A percentile compares a stretch with the other conserved stretches of the same genome.
phyloP scores from a whole-genome alignment of 306 rosid genomes.

The Alnus rubra region DNA sequence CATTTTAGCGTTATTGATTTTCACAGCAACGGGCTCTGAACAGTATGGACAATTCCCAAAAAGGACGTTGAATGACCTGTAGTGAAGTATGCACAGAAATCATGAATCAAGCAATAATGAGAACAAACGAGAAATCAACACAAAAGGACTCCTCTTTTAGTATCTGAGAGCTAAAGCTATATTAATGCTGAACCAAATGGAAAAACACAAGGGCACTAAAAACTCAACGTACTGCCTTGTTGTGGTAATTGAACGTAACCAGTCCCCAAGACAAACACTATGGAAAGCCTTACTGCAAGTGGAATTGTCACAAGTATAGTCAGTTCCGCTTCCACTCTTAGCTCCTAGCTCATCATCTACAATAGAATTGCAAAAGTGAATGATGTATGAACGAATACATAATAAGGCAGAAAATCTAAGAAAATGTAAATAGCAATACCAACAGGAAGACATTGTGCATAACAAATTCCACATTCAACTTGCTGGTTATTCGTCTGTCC shows the following conservation, averaged over 20 bases:
- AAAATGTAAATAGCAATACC: constrained; percentile 27
- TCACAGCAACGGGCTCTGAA: constrained; percentile 43
- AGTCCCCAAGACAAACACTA: constrained; percentile 41
- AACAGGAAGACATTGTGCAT: constrained; percentile 42
- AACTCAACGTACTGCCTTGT: constrained; percentile 40
- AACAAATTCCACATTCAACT: constrained; percentile 49
- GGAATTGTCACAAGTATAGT: constrained; percentile 36
- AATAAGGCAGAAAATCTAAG: background rate
- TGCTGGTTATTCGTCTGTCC: constrained; percentile 28
- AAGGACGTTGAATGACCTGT: constrained; percentile 41
- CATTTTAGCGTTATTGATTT: constrained; percentile 23
- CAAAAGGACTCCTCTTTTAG: background rate
- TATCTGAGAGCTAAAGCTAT: background rate
- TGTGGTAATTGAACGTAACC: constrained; percentile 43
- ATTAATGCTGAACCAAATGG: constrained; percentile 8
- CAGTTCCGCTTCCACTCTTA: constrained; percentile 35
- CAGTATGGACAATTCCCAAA: constrained; percentile 45
- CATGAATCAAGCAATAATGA: background rate
- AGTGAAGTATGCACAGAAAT: constrained; percentile 4
- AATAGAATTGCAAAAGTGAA: constrained; percentile 17
- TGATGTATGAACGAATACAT: background rate
- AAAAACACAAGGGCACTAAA: background rate
- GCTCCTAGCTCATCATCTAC: constrained; percentile 44
- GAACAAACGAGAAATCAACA: background rate
- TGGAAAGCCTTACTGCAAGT: constrained; percentile 37